These are phyloP conservation scores for Solanum sejunctum DNA, from an alignment of 257 asterid species.

Conservation along the genomic window DNA sequence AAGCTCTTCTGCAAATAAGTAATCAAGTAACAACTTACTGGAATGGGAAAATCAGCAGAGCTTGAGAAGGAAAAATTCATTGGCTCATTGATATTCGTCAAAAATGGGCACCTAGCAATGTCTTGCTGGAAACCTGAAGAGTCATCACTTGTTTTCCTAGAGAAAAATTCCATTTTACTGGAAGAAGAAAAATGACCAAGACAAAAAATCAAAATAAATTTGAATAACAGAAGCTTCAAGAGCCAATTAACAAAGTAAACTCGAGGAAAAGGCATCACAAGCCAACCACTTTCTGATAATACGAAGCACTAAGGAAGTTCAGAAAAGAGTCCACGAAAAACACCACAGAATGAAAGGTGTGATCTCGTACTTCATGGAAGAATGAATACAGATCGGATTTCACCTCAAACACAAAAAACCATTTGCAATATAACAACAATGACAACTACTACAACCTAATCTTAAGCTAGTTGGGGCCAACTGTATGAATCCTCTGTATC, in stretches of 20 bases:
- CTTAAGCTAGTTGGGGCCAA: neutral
- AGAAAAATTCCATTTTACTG: slow-evolving; percentile 52
- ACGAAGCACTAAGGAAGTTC: neutral
- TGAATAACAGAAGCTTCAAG: neutral
- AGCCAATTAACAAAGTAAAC: neutral
- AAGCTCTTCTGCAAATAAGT: neutral
- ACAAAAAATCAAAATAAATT: slow-evolving; percentile 3
- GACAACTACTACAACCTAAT: neutral
- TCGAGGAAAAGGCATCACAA: neutral
- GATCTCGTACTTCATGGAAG: neutral
- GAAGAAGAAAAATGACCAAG: slow-evolving; percentile 28
- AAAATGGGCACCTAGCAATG: slow-evolving; percentile 72
- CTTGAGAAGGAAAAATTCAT: slow-evolving; percentile 74
- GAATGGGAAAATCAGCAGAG: slow-evolving; percentile 40
- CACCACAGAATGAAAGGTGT: neutral
- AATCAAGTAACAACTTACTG: slow-evolving; percentile 29
- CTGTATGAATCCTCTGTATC: neutral
- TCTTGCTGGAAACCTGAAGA: slow-evolving; percentile 42
- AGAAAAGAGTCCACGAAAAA: neutral
- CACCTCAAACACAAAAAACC: neutral
- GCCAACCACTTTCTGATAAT: neutral
- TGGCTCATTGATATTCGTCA: slow-evolving; percentile 85
- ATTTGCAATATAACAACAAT: neutral
- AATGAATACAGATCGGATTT: neutral
- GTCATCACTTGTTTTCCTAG: slow-evolving; percentile 38